Percentiles rank a stretch among this genome's conserved stretches.
These are phyloP conservation scores for Microcyclosporella mali DNA, from an alignment of 2,329 filamentous ascomycete species.

Conservation along the genomic window DNA sequence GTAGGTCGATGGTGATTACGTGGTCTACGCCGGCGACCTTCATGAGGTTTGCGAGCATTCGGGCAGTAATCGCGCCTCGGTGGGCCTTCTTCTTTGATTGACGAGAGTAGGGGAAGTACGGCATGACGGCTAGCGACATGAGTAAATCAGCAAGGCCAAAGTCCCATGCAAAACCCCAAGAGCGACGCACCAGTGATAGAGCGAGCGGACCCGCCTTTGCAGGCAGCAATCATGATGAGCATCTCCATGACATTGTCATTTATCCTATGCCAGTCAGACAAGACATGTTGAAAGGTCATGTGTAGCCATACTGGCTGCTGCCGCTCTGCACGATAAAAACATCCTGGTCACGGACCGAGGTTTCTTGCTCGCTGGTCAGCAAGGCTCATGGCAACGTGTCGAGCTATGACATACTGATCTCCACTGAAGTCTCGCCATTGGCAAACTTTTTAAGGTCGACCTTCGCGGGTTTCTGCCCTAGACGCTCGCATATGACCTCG, in stretches of 20 bases:
- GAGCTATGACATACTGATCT: conserved; percentile 47
- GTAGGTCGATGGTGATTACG: conserved; percentile 93
- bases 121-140: conserved; percentile 63
- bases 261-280: conserved; percentile 48
- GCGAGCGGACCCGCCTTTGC: conserved; percentile 94
- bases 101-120: conserved; percentile 97
- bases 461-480: conserved; percentile 55
- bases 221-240: conserved; percentile 97
- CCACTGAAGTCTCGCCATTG: conserved; percentile 65
- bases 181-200: conserved; percentile 76
- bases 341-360: conserved; percentile 88
- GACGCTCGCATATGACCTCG: conserved; percentile 59
- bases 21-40: conserved; percentile 92
- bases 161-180: not conserved
- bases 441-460: conserved; percentile 61
- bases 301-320: conserved; percentile 58
- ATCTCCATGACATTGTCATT: conserved; percentile 99
- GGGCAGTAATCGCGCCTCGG: conserved; percentile 88
- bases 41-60: conserved; percentile 94
- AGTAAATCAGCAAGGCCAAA: conserved; percentile 1
- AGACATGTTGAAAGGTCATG: too few species aligned
- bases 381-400: not conserved
- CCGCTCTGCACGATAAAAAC: conserved; percentile 98
- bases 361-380: conserved; percentile 35
- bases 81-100: conserved; percentile 99